A percentile compares a stretch with the other conserved stretches of the same genome.
These are phyloP conservation scores for Aschersonia sp. DNA, from an alignment of 2,329 filamentous ascomycete species.

Conservation along the genomic window DNA sequence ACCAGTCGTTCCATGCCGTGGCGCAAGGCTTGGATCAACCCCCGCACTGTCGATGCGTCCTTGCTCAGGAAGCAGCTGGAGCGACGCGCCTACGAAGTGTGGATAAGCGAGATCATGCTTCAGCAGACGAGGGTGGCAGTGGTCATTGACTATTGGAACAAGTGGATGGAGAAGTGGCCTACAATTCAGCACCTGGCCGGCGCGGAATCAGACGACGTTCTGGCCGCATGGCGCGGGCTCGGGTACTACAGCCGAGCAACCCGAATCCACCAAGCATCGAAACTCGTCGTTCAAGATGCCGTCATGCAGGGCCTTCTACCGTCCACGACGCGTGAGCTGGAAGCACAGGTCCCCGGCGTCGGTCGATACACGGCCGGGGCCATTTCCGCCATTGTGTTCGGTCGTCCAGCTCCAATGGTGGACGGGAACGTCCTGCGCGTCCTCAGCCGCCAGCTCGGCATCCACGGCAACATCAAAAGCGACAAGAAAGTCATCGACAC, in stretches of 20 bases:
- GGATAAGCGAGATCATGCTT: conserved; percentile 54
- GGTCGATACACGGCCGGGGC: conserved; percentile 50
- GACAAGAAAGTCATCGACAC: conserved; percentile 36
- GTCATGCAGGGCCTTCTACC: conserved; percentile 34
- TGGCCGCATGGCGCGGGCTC: conserved; percentile 44
- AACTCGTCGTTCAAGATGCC: conserved; percentile 28
- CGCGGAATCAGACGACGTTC: conserved; percentile 39
- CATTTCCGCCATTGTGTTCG: conserved; percentile 48
- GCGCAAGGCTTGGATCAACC: conserved; percentile 43
- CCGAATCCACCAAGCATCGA: conserved; percentile 42
- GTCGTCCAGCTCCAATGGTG: conserved; percentile 42
- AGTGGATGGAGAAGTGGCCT: conserved; percentile 47
- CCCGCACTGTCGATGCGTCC: conserved; percentile 12
- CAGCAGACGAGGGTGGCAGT: conserved; percentile 50
- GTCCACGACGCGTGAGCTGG: conserved; percentile 25
- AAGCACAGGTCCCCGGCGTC: conserved; percentile 41
- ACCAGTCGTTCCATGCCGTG: conserved; percentile 39
- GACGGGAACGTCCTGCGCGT: conserved; percentile 51
- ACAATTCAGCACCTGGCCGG: conserved; percentile 40
- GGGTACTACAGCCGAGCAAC: conserved; percentile 53
- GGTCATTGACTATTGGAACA: conserved; percentile 49
- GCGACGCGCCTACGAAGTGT: conserved; percentile 48
- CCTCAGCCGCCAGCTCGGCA: conserved; percentile 42
- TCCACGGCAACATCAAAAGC: conserved; percentile 41
- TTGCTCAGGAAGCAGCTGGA: conserved; percentile 29